These are phyloP conservation scores for Phytopythium delawarense DNA, from an alignment of 352 stramenopile genomes.

Conservation along the genomic window DNA sequence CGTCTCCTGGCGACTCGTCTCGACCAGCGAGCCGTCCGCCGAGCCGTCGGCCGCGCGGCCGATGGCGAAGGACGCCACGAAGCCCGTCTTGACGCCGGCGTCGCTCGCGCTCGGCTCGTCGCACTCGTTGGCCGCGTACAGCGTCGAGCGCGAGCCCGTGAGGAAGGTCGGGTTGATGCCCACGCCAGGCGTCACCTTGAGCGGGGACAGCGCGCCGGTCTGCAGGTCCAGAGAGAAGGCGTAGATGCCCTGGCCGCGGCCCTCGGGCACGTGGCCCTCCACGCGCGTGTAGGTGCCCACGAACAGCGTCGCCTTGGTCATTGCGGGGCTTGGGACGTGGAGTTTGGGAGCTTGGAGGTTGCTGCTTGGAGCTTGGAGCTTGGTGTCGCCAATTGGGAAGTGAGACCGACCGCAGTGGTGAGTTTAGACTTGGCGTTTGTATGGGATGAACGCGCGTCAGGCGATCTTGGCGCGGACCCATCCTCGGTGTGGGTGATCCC, in stretches of 20 bases:
- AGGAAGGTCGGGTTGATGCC: constrained; percentile 79
- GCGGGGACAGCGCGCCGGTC: constrained; percentile 41
- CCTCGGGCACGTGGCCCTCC: constrained; percentile 64
- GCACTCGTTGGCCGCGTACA: constrained; percentile 76
- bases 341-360: neutral
- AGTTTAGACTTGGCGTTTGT: neutral
- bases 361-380: too few species aligned
- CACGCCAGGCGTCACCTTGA: constrained; percentile 36
- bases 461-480: neutral
- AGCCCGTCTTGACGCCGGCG: constrained; percentile 42
- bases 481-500: neutral
- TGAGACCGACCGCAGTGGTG: constrained; percentile 1
- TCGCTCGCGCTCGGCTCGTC: constrained; percentile 30
- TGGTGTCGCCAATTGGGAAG: constrained; percentile 8
- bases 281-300: constrained; percentile 85
- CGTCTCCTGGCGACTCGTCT: constrained; percentile 51
- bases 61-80: constrained; percentile 51
- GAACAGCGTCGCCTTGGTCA: constrained; percentile 45
- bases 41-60: constrained; percentile 5
- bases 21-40: constrained; percentile 28
- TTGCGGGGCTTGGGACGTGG: neutral
- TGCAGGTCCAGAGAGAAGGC: constrained; percentile 50
- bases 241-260: constrained; percentile 72
- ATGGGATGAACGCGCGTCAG: neutral
- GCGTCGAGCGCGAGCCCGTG: constrained; percentile 23